Conservation (phyloP, 2,329 filamentous ascomycete species). For the Talaromyces sp. region DNA sequence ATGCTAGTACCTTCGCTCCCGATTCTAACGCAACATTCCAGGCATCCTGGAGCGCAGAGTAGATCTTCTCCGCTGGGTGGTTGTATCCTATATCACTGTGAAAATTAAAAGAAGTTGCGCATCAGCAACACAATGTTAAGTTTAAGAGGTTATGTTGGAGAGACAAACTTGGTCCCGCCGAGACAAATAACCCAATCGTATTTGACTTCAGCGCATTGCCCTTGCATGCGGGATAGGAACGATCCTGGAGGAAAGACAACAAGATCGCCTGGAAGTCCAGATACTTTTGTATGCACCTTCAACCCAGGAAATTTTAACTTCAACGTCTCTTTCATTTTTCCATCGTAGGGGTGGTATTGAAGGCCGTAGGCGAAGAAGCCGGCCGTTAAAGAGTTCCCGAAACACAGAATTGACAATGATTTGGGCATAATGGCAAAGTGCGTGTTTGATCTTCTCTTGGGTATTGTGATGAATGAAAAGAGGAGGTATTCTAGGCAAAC, state of each 20-base stretch:
- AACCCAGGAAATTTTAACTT: slow-evolving; percentile 49
- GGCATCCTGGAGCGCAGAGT: slow-evolving; percentile 51
- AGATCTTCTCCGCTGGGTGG: slow-evolving; percentile 47
- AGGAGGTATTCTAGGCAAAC: not conserved
- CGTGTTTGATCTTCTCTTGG: not conserved
- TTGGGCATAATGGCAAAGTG: slow-evolving; percentile 6
- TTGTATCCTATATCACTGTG: slow-evolving; percentile 56
- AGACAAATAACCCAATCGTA: slow-evolving; percentile 67
- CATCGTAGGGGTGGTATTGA: slow-evolving; percentile 57
- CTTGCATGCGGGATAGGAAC: slow-evolving; percentile 36
- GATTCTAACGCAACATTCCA: slow-evolving; percentile 56
- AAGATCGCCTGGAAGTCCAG: slow-evolving; percentile 57
- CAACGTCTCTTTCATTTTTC: slow-evolving; percentile 52
- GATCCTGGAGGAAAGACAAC: slow-evolving; percentile 39
- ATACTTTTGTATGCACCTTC: slow-evolving; percentile 48
- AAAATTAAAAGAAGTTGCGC: not conserved
- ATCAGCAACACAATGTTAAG: not conserved
- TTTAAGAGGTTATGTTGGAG: not conserved
- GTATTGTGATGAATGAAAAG: not conserved
- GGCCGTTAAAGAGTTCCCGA: slow-evolving; percentile 66
- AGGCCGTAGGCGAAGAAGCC: slow-evolving; percentile 54
- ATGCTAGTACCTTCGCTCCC: slow-evolving; percentile 61
- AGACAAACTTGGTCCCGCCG: slow-evolving; percentile 60
- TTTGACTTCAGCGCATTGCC: slow-evolving; percentile 25
- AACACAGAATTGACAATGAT: slow-evolving; percentile 56